Conservation (phyloP, 2,329 filamentous ascomycete genomes). For the Colletotrichum gloeosporioides region DNA sequence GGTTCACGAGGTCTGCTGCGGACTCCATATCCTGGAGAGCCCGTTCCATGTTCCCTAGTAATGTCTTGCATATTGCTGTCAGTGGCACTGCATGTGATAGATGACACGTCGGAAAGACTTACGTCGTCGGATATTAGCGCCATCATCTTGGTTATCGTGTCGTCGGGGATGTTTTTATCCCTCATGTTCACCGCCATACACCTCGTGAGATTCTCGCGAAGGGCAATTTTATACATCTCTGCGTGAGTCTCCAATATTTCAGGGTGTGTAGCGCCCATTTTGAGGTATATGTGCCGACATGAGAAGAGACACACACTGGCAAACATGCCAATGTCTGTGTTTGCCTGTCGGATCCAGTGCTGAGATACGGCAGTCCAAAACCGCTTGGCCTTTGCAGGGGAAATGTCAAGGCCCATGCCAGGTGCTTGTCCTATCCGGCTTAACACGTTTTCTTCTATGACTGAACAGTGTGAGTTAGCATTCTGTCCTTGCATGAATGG, state of each 20-base stretch:
- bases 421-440: slow-evolving; percentile 8
- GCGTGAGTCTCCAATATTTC: slow-evolving; percentile 1
- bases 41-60: not conserved
- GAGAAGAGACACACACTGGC: slow-evolving; percentile 22
- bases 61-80: not conserved
- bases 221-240: slow-evolving; percentile 21
- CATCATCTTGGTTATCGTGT: slow-evolving; percentile 26
- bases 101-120: not conserved
- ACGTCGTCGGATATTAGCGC: slow-evolving; percentile 21
- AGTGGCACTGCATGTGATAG: not conserved
- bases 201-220: slow-evolving; percentile 14
- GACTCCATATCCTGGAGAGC: not conserved
- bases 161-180: slow-evolving; percentile 10
- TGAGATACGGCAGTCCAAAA: slow-evolving; percentile 17
- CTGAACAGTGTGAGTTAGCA: not conserved
- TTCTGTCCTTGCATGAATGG: not conserved
- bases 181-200: slow-evolving; percentile 8
- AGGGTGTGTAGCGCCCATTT: not conserved
- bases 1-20: not conserved
- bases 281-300: slow-evolving; percentile 20
- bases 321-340: slow-evolving; percentile 26
- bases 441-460: not conserved
- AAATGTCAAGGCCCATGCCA: not conserved
- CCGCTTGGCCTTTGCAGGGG: not conserved
- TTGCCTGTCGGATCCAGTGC: slow-evolving; percentile 24